Conservation (phyloP, 345 rosid genomes). For the Populus deltoides region DNA sequence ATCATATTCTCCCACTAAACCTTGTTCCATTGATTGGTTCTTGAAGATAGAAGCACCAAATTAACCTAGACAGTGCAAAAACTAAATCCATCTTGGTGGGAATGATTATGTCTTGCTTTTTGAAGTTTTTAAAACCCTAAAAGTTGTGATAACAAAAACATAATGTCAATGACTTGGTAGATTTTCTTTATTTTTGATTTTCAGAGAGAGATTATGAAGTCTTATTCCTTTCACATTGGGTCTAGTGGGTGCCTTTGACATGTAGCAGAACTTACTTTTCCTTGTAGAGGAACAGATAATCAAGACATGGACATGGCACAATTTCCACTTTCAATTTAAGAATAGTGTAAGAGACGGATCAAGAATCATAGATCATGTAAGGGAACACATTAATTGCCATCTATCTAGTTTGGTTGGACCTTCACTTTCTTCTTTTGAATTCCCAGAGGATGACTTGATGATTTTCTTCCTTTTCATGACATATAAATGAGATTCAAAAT, state of each 20-base stretch:
- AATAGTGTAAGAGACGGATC: neutral
- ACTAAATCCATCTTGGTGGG: slow-evolving; percentile 17
- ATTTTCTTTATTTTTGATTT: neutral
- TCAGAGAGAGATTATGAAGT: slow-evolving; percentile 1
- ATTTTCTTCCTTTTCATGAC: neutral
- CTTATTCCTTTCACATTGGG: slow-evolving; percentile 20
- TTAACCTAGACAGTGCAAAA: slow-evolving; percentile 8
- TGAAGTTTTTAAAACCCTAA: slow-evolving; percentile 14
- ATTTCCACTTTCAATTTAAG: neutral
- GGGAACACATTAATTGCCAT: neutral
- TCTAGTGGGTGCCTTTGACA: slow-evolving; percentile 22
- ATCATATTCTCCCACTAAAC: slow-evolving; percentile 21
- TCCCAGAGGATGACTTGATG: neutral
- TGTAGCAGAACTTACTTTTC: slow-evolving; percentile 7
- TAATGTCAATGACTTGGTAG: slow-evolving; percentile 15
- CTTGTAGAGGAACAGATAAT: slow-evolving; percentile 6
- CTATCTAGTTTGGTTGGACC: neutral
- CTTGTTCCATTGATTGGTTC: slow-evolving; percentile 13
- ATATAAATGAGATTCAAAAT: no score
- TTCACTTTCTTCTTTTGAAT: neutral
- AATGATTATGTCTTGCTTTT: slow-evolving; percentile 31
- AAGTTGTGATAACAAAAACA: slow-evolving; percentile 8
- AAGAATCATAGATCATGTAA: neutral
- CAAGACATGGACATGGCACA: slow-evolving; percentile 10
- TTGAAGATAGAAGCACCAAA: slow-evolving; percentile 27